These are phyloP conservation scores for Scutellaria baicalensis DNA, from an alignment of 257 asterid genomes.

Conservation along the genomic window DNA sequence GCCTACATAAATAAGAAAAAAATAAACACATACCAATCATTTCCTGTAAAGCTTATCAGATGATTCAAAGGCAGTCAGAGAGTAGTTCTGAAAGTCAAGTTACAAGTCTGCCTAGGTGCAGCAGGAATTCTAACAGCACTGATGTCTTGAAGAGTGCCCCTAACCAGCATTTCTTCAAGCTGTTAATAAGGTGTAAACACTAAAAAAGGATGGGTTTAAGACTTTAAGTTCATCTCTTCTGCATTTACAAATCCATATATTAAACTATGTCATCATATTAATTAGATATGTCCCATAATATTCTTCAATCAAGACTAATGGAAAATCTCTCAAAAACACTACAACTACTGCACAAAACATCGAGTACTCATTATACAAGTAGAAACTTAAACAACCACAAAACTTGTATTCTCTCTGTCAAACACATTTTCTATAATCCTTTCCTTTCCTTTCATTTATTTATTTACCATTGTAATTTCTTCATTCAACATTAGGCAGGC, in stretches of 20 bases:
- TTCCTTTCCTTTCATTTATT: neutral
- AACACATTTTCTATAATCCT: neutral
- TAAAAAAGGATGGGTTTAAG: neutral
- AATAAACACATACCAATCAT: neutral
- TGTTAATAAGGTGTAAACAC: neutral
- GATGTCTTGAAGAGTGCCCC: neutral
- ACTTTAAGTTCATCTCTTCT: neutral
- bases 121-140: neutral
- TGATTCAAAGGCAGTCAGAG: neutral
- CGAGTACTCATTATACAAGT: neutral
- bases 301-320: neutral
- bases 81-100: neutral
- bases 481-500: neutral
- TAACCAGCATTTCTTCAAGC: neutral
- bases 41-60: neutral
- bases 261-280: neutral
- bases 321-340: neutral
- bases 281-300: neutral
- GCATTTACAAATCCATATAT: neutral
- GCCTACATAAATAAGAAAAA: conserved; percentile 39
- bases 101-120: neutral
- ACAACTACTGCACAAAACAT: neutral
- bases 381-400: neutral
- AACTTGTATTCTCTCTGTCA: neutral
- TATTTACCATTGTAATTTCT: neutral